phyloP scores from a whole-genome alignment of 2,329 filamentous ascomycete species.

The Geoglossum cookeanum region DNA sequence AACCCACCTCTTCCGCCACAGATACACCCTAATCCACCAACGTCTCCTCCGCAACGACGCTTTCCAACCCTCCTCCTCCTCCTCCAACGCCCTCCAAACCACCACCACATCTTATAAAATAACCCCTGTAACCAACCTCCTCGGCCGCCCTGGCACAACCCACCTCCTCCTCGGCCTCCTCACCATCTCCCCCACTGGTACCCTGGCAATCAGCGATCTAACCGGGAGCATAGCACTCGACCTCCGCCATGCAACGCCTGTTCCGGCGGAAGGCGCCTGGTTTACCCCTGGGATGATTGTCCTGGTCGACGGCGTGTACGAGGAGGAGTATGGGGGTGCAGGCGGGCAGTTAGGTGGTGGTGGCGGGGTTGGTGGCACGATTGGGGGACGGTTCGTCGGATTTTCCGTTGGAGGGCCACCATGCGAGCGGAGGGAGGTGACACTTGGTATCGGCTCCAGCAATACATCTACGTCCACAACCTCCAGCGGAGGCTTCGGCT shows the following conservation, averaged over 20 bases:
- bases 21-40: constrained; percentile 84
- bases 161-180: constrained; percentile 80
- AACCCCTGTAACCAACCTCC: constrained; percentile 59
- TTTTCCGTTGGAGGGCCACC: constrained; percentile 86
- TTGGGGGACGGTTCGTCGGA: constrained; percentile 80
- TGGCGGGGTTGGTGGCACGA: constrained; percentile 69
- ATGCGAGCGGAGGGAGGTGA: constrained; percentile 64
- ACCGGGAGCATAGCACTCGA: constrained; percentile 79
- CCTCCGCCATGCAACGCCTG: constrained; percentile 56
- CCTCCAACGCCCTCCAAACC: not conserved
- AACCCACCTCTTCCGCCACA: constrained; percentile 68
- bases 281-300: constrained; percentile 94
- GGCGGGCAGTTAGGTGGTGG: constrained; percentile 55
- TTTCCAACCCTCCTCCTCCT: constrained; percentile 51
- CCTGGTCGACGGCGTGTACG: constrained; percentile 86
- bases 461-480: constrained; percentile 32
- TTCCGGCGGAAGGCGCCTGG: constrained; percentile 76
- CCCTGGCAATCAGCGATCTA: constrained; percentile 65
- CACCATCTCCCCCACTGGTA: constrained; percentile 60
- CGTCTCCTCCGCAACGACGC: constrained; percentile 80
- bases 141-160: constrained; percentile 62
- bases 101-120: constrained; percentile 45
- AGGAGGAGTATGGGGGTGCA: constrained; percentile 63
- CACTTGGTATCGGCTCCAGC: constrained; percentile 48
- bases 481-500: constrained; percentile 72